Evolutionary conservation across 345 rosid genomes (phyloP).

Genomic region (Ceriops zippeliana): DNA sequence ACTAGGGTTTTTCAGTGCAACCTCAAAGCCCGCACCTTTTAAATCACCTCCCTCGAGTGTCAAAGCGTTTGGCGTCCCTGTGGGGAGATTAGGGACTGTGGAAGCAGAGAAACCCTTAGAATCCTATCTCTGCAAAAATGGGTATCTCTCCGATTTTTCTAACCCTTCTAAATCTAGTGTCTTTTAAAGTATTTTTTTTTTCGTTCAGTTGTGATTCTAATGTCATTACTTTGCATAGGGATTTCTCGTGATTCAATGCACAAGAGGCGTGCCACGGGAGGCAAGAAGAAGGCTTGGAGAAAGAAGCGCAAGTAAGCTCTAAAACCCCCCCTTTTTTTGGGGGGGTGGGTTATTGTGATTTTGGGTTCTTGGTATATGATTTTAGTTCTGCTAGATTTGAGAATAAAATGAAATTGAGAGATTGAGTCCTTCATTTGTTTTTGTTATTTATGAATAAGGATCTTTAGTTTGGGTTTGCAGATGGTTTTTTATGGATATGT

Average conservation of each 20-base stretch:
- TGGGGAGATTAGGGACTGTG: neutral
- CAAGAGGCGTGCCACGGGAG: constrained; percentile 95
- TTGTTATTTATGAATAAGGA: too few relatives aligned
- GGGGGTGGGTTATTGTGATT: too few relatives aligned
- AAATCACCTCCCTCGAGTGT: neutral
- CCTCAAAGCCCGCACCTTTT: neutral
- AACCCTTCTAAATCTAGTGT: neutral
- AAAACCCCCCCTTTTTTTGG: neutral
- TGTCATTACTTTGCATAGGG: constrained; percentile 28
- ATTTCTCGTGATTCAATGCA: constrained; percentile 91
- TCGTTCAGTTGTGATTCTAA: neutral
- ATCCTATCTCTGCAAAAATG: constrained; percentile 30
- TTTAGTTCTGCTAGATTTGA: too few relatives aligned
- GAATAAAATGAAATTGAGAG: too few relatives aligned
- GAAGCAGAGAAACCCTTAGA: constrained; percentile 9
- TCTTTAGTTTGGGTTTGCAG: too few relatives aligned
- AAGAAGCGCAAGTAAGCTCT: constrained; percentile 76
- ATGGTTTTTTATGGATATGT: too few relatives aligned
- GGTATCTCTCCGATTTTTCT: constrained; percentile 23
- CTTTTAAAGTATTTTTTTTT: neutral
- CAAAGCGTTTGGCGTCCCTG: neutral
- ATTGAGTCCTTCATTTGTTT: too few relatives aligned
- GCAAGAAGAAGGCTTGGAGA: constrained; percentile 92
- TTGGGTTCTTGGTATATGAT: too few relatives aligned
- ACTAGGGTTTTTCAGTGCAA: constrained; percentile 37